Percentiles rank a stretch among this genome's conserved stretches.
Evolutionary conservation across 202 grass and related monocot genomes (phyloP).

Genomic region (Zizania palustris): DNA sequence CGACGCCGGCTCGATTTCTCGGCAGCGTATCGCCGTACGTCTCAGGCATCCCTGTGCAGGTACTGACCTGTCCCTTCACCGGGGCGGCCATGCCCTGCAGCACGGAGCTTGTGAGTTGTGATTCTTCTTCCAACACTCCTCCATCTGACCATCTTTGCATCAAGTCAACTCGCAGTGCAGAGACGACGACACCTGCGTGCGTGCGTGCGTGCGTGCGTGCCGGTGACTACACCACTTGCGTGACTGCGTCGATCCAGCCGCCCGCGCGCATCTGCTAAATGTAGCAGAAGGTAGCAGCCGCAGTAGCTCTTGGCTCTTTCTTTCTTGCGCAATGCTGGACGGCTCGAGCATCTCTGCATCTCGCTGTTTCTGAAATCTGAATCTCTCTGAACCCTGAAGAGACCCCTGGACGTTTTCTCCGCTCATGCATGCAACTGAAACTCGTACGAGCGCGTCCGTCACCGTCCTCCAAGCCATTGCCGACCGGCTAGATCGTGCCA

Average conservation of each 20-base stretch:
- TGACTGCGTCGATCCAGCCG: neutral
- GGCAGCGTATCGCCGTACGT: neutral
- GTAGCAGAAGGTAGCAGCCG: neutral
- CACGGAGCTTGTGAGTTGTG: neutral
- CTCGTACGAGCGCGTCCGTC: neutral
- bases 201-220: neutral
- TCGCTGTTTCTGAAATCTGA: slow-evolving; percentile 9
- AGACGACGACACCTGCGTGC: neutral
- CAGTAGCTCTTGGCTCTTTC: neutral
- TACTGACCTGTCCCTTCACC: slow-evolving; percentile 35
- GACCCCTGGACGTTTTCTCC: slow-evolving; percentile 1
- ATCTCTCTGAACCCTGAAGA: neutral
- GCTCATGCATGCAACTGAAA: neutral
- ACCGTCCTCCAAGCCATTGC: neutral
- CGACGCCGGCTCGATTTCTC: neutral
- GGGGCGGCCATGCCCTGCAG: slow-evolving; percentile 10
- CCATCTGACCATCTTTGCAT: neutral
- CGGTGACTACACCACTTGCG: neutral
- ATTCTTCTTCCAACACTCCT: neutral
- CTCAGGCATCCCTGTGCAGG: slow-evolving; percentile 11
- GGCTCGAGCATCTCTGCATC: slow-evolving; percentile 1
- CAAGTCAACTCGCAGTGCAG: neutral
- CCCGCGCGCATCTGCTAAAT: neutral
- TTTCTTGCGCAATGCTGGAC: neutral
- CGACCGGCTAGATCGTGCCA: neutral